Base-by-base conservation (phyloP, 768 basidiomycete genomes). In the Leucosporidium yakuticum region DNA sequence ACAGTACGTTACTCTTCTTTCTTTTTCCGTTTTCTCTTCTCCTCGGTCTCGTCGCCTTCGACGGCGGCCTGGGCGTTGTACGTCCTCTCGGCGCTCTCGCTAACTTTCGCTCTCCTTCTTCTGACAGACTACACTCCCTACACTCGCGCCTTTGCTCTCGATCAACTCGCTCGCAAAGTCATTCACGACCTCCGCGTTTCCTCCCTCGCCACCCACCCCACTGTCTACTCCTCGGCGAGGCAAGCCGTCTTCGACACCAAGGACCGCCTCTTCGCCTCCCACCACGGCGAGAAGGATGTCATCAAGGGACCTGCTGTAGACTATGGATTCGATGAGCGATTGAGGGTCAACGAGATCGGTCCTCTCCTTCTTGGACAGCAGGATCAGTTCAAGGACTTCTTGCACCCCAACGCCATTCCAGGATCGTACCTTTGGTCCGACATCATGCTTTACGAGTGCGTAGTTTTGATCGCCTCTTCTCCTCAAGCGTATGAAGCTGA, bases 241-340 rank as follows among this genome's bases (percentile, higher is more conserved):
- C 36, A 60, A 21, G 55, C 64, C 27, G 36, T 65, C 19, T 49
- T 47, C 49, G 47, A 27, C 32, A 39, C 63, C 12, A 56, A 54
- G 36, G 56, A 58, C 32, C 48, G 48, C 3, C 55, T 60, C 15
- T 55, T 71, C 50, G 66, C 65, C 44, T 65, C 65, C 34, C 61
- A 34, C 25, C 60, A 66, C 39, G 47, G 60, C 49, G 15, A 62
- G 47, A 27, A 51, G 23, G 55, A 56, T 12, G 57, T 17, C 51
- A n/a, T 48, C 36, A 31, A 49, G 4, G 14, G 63, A 64, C 9
- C 15, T 19, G 3, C 44, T 29, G 51, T 55, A 32, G 71, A 72
- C 34, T 72, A 67, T 19, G 71, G 71, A 7, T 72, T 72, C n/a
- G 71, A 72, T 25, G 71, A 72, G 68, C 64, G 71, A 3, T 21